A percentile compares a stretch with the other conserved stretches of the same genome.
Evolutionary conservation across 2,329 filamentous ascomycete species (phyloP).

Genomic region (Drechslerella stenobrocha): DNA sequence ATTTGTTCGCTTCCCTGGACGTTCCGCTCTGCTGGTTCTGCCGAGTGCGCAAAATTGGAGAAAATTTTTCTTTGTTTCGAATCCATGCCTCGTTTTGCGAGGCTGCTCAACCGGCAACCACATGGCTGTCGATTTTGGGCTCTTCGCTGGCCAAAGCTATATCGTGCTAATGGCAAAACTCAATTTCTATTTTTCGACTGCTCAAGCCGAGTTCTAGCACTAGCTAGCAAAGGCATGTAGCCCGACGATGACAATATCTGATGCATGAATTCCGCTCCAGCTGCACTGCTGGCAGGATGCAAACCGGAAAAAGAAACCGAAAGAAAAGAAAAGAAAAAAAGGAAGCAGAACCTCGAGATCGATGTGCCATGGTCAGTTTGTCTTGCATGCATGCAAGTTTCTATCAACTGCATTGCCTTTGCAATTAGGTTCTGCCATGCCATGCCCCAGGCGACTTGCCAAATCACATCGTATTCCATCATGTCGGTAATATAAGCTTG

Average conservation of each 20-base stretch:
- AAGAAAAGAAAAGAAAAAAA: conserved; percentile 4
- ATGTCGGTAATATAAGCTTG: conserved; percentile 37
- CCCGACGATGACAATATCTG: neutral
- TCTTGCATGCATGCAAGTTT: conserved; percentile 35
- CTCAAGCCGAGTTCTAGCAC: neutral
- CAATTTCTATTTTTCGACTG: conserved; percentile 6
- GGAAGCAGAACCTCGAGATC: conserved; percentile 28
- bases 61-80: conserved; percentile 1
- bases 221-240: neutral
- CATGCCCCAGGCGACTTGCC: conserved; percentile 30
- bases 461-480: conserved; percentile 47
- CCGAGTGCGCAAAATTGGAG: conserved; percentile 4
- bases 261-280: neutral
- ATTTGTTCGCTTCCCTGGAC: conserved; percentile 25
- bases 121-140: neutral
- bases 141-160: conserved; percentile 4
- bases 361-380: conserved; percentile 18
- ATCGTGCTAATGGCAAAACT: conserved; percentile 1
- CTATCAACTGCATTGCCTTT: conserved; percentile 3
- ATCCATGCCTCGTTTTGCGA: neutral
- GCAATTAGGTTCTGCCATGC: conserved; percentile 19
- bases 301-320: neutral
- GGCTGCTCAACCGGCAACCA: neutral
- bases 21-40: conserved; percentile 12
- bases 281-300: conserved; percentile 16